A percentile compares a stretch with the other conserved stretches of the same genome.
phyloP scores from a whole-genome alignment of 257 asterid genomes.

The Nicotiana noctiflora region DNA sequence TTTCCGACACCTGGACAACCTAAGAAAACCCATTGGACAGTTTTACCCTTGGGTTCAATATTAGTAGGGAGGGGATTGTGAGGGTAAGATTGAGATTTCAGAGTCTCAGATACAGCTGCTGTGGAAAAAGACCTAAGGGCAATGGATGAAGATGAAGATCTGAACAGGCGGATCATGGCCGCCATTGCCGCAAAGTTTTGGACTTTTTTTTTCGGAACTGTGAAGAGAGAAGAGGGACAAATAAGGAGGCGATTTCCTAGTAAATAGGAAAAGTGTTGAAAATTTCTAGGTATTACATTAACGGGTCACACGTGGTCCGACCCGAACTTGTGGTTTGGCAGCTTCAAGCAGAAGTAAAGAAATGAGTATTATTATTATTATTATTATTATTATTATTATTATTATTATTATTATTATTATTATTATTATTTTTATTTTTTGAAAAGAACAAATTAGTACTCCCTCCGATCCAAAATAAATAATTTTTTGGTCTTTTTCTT shows the following conservation, averaged over 20 bases:
- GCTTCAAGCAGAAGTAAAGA: too few species aligned
- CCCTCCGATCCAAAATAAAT: too few species aligned
- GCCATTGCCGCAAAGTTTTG: conserved; percentile 45
- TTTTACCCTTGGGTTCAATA: conserved; percentile 53
- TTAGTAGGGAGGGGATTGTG: conserved; percentile 17
- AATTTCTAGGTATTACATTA: conserved; percentile 8
- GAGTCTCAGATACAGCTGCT: conserved; percentile 34
- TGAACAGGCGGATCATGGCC: conserved; percentile 65
- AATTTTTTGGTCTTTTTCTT: too few species aligned
- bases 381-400: too few species aligned
- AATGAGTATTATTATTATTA: too few species aligned
- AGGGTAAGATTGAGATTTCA: conserved; percentile 22
- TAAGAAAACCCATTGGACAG: conserved; percentile 83
- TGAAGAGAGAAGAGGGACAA: neutral
- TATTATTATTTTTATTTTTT: too few species aligned
- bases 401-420: too few species aligned
- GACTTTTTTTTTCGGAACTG: neutral
- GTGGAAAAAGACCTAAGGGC: conserved; percentile 45
- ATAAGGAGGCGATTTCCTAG: conserved; percentile 8
- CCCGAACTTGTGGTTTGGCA: neutral
- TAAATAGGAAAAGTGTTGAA: conserved; percentile 3
- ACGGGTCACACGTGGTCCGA: neutral
- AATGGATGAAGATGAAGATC: conserved; percentile 39
- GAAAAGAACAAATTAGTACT: too few species aligned
- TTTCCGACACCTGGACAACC: conserved; percentile 99